These are phyloP conservation scores for Serpula lacrymans DNA, from an alignment of 768 basidiomycete species.

Conservation along the genomic window DNA sequence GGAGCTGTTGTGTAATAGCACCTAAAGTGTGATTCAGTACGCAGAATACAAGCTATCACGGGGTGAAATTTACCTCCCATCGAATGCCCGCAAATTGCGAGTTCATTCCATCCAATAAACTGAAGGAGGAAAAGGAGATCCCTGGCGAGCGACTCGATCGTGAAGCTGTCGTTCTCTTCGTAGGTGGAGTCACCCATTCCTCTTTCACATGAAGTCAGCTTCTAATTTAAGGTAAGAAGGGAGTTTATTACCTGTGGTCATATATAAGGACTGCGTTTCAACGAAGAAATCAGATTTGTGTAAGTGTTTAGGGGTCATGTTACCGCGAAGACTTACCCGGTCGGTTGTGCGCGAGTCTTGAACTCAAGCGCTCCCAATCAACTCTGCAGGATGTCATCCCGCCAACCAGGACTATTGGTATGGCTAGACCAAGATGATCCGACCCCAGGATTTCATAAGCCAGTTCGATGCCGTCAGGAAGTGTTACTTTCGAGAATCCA, in stretches of 20 bases:
- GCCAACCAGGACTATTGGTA: slow-evolving; percentile 40
- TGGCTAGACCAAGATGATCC: slow-evolving; percentile 23
- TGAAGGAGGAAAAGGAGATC: slow-evolving; percentile 40
- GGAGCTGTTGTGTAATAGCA: slow-evolving; percentile 40
- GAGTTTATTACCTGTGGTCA: slow-evolving; percentile 33
- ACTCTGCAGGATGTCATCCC: slow-evolving; percentile 37
- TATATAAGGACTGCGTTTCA: slow-evolving; percentile 38
- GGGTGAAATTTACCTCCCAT: slow-evolving; percentile 42
- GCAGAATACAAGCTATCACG: neutral
- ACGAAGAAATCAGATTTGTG: neutral
- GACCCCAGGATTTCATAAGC: slow-evolving; percentile 44
- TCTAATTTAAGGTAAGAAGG: neutral
- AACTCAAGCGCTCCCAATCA: slow-evolving; percentile 39
- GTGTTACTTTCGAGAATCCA: slow-evolving; percentile 16
- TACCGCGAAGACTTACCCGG: slow-evolving; percentile 31
- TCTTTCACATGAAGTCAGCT: slow-evolving; percentile 16
- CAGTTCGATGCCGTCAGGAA: slow-evolving; percentile 41
- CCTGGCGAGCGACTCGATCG: slow-evolving; percentile 43
- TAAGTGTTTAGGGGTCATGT: neutral
- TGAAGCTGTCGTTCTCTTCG: slow-evolving; percentile 34
- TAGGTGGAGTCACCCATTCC: slow-evolving; percentile 45
- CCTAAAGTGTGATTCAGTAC: slow-evolving; percentile 23
- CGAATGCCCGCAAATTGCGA: slow-evolving; percentile 47
- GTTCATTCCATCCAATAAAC: slow-evolving; percentile 36
- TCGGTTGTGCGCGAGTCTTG: slow-evolving; percentile 30